Conservation (phyloP, 371 early-diverging fungal species). For the Mortierella sp. region DNA sequence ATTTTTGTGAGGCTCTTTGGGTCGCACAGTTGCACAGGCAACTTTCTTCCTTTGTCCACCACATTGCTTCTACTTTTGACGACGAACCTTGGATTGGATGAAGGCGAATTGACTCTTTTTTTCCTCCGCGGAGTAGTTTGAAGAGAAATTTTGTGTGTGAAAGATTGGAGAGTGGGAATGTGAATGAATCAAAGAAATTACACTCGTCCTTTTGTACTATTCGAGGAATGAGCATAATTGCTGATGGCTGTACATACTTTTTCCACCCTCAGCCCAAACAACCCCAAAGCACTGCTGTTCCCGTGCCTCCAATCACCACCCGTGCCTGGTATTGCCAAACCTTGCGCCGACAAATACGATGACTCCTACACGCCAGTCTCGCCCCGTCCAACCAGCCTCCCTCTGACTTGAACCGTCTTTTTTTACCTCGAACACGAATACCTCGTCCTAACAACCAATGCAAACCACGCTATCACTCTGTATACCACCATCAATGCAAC, state of each 20-base stretch:
- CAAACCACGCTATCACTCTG: constrained; percentile 25
- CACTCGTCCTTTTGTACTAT: neutral
- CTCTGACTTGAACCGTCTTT: too few species aligned
- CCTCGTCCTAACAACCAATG: neutral
- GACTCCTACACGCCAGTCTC: neutral
- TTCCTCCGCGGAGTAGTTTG: too few species aligned
- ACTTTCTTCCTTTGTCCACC: neutral
- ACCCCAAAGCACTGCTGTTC: neutral
- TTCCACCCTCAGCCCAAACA: neutral
- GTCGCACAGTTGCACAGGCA: too few species aligned
- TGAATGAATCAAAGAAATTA: neutral
- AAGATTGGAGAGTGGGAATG: too few species aligned
- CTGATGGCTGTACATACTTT: too few species aligned
- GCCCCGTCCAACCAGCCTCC: neutral
- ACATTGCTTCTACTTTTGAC: neutral
- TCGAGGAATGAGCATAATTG: neutral
- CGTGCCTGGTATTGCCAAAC: neutral
- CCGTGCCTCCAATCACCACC: neutral
- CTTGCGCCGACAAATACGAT: neutral
- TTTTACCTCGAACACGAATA: neutral
- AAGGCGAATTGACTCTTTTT: neutral
- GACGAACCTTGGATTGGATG: neutral
- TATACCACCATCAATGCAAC: constrained; percentile 16
- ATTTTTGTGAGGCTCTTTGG: neutral
- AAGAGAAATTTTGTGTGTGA: too few species aligned